Base-by-base conservation (phyloP, 768 basidiomycete genomes). In the Chlorophyllum brunneum region DNA sequence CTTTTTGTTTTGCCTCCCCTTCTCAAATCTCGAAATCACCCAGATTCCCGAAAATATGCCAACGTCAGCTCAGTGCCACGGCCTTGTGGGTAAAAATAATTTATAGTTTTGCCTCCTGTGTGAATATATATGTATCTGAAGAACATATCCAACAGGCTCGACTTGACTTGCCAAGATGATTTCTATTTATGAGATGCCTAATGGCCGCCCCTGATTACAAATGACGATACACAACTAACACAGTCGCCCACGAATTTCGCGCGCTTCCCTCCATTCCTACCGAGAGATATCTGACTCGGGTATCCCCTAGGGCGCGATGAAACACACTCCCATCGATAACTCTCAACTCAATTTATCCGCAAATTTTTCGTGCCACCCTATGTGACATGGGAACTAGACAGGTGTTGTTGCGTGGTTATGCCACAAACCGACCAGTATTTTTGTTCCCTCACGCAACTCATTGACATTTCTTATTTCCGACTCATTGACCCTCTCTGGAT, bases 1-100 rank as follows among this genome's bases (percentile, higher is more conserved):
- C 49, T 51, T 51, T 51, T 51, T 50, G 48, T 50, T 50, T 50
- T 24, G 39, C n/a, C 15, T 13, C 20, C 18, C 30, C 40, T 33
- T 30, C n/a, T 26, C 36, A 26, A 36, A 42, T 51, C 23, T 34
- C 49, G 9, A 31, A 40, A 49, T 49, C 24, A 29, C 26, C 7
- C 26, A 11, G 24, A 16, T 42, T 23, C 34, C 40, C 49, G 31
- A 33, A 51, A 24, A 34, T 42, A 27, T 29, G 8, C 36, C 18
- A 8, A 9, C n/a, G 9, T 18, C 18, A 36, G 18, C 4, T 40
- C 37, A 39, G 29, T 39, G 27, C 20, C 41, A 29, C 18, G 13
- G 10, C 22, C 16, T 29, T 50, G 39, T 41, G 48, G 37, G 38
- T 40, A 50, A 50, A 40, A 30, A 15, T 7, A n/a, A 18, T 49